phyloP scores from a whole-genome alignment of 495 filamentous ascomycete genomes.

The Aspergillus diversus region DNA sequence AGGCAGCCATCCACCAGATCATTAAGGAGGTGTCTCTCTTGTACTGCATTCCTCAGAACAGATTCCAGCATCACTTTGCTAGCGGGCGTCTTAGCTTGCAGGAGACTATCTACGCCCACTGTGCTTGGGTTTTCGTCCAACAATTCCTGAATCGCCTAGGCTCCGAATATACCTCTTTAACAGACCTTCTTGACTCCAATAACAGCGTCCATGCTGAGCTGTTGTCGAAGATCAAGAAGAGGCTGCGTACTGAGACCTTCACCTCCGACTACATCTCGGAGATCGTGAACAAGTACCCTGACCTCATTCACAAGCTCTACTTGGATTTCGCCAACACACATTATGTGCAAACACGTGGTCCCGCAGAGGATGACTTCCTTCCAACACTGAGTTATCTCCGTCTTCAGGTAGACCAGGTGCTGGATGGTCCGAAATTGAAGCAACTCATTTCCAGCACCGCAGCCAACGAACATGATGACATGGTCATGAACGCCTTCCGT shows the following conservation, averaged over 20 bases:
- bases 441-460: constrained; percentile 80
- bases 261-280: constrained; percentile 97
- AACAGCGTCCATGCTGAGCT: constrained; percentile 87
- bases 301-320: constrained; percentile 85
- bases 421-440: constrained; percentile 78
- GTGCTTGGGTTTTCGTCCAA: constrained; percentile 94
- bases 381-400: constrained; percentile 80
- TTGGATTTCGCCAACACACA: constrained; percentile 90
- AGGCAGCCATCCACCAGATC: constrained; percentile 96
- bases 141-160: constrained; percentile 97
- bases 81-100: constrained; percentile 89
- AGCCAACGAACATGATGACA: constrained; percentile 92
- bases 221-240: constrained; percentile 93
- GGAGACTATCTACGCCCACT: constrained; percentile 96
- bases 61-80: constrained; percentile 87
- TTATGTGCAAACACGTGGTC: constrained; percentile 79
- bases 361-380: constrained; percentile 71
- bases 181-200: constrained; percentile 77
- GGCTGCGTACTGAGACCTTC: constrained; percentile 93
- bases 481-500: constrained; percentile 97
- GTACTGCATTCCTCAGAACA: constrained; percentile 97
- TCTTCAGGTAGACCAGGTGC: constrained; percentile 70
- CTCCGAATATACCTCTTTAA: constrained; percentile 85
- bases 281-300: constrained; percentile 91
- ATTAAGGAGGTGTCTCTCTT: constrained; percentile 97